A percentile compares a stretch with the other conserved stretches of the same genome.
Evolutionary conservation across 352 stramenopile species (phyloP).

Genomic region (Phytopythium cucurbitacearum): DNA sequence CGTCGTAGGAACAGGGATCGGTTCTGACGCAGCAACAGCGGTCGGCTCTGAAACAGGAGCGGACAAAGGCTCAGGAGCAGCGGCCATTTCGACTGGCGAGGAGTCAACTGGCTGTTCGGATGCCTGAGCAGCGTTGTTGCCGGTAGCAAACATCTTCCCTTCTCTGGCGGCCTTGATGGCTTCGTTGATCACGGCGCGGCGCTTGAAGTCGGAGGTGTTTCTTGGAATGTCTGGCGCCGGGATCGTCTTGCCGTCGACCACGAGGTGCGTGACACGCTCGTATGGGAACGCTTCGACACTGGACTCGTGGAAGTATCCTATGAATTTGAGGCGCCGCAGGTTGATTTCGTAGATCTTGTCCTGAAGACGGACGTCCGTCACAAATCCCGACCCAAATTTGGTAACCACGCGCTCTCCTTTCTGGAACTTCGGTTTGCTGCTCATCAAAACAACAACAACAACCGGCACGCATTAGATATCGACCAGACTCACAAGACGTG

Average conservation of each 20-base stretch:
- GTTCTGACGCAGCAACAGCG: slow-evolving; percentile 11
- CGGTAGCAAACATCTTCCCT: slow-evolving; percentile 18
- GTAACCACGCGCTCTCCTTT: slow-evolving; percentile 77
- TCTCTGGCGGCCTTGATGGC: slow-evolving; percentile 58
- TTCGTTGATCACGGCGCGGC: slow-evolving; percentile 60
- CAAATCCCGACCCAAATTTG: slow-evolving; percentile 74
- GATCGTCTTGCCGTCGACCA: slow-evolving; percentile 74
- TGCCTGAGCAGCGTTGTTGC: too few relatives aligned
- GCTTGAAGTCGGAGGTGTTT: slow-evolving; percentile 62
- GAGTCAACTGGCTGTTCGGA: too few relatives aligned
- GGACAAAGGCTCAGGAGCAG: too few relatives aligned
- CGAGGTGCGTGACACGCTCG: slow-evolving; percentile 79
- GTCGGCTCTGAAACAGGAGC: slow-evolving; percentile 6
- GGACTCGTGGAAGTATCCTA: slow-evolving; percentile 71
- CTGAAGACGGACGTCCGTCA: slow-evolving; percentile 45
- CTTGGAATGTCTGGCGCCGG: slow-evolving; percentile 60
- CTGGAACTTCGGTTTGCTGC: slow-evolving; percentile 62
- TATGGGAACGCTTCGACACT: slow-evolving; percentile 71
- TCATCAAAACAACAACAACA: slow-evolving; percentile 4
- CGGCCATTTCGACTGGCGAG: too few relatives aligned
- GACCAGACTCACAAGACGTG: neutral
- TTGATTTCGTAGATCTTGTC: slow-evolving; percentile 80
- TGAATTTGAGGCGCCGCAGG: slow-evolving; percentile 67
- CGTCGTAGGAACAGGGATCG: slow-evolving; percentile 2
- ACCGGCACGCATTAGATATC: slow-evolving; percentile 2